A percentile compares a stretch with the other conserved stretches of the same genome.
Evolutionary conservation across 2,329 filamentous ascomycete genomes (phyloP).

Genomic region (Xylariaceae sp.): DNA sequence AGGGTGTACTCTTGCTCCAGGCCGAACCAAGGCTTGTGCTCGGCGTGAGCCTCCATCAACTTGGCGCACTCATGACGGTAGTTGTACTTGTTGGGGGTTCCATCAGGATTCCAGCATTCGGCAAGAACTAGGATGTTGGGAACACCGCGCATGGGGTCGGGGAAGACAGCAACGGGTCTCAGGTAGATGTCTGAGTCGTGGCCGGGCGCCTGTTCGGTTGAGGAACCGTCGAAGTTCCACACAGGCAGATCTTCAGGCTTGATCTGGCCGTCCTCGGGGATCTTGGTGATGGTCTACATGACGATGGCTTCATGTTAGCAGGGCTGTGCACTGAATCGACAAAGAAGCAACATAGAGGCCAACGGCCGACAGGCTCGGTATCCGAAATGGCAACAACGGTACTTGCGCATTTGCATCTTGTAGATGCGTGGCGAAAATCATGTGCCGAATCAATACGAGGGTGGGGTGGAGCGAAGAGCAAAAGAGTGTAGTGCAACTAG

Average conservation of each 20-base stretch:
- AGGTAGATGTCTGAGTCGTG: constrained; percentile 98
- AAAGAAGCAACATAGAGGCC: neutral
- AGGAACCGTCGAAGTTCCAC: constrained; percentile 69
- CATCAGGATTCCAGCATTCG: constrained; percentile 92
- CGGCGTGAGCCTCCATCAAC: constrained; percentile 81
- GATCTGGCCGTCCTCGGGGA: constrained; percentile 40
- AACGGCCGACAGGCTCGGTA: neutral
- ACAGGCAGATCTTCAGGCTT: constrained; percentile 50
- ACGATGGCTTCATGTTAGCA: constrained; percentile 15
- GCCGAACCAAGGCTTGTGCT: constrained; percentile 92
- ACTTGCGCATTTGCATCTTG: too few relatives aligned
- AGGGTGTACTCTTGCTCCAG: constrained; percentile 97
- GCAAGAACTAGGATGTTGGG: constrained; percentile 93
- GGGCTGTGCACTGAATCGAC: constrained; percentile 5
- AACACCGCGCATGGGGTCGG: constrained; percentile 82
- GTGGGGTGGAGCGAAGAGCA: neutral
- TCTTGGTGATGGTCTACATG: constrained; percentile 46
- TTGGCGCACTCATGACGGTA: constrained; percentile 86
- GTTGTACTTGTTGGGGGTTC: constrained; percentile 98
- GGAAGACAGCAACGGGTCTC: constrained; percentile 81
- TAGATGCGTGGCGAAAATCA: neutral
- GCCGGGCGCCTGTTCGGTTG: constrained; percentile 84
- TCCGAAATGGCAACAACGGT: neutral
- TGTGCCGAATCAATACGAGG: neutral
- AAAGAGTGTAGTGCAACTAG: neutral